Conservation (phyloP, 129 eudicot genomes). For the Solidago caesia region DNA sequence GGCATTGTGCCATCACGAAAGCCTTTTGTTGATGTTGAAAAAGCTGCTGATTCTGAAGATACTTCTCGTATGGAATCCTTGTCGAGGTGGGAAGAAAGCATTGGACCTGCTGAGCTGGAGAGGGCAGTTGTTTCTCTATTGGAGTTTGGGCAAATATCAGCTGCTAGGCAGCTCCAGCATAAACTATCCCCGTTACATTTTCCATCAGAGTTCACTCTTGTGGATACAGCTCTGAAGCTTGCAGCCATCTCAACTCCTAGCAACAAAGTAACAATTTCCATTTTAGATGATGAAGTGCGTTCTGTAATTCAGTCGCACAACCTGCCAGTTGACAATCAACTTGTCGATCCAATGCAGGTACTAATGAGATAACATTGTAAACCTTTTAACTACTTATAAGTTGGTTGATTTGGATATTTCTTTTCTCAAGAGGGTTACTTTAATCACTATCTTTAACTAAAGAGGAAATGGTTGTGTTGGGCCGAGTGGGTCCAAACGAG, state of each 20-base stretch:
- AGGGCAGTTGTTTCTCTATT: conserved; percentile 90
- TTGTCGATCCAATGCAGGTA: conserved; percentile 81
- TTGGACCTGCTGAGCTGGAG: conserved; percentile 90
- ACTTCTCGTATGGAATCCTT: conserved; percentile 52
- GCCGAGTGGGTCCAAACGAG: no score
- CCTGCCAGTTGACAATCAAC: conserved; percentile 39
- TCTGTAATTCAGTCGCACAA: conserved; percentile 61
- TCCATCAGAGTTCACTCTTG: conserved; percentile 68
- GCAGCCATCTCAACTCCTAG: conserved; percentile 79
- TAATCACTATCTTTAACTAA: no score
- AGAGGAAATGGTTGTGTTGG: no score
- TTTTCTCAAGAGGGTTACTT: no score
- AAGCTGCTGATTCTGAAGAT: conserved; percentile 56
- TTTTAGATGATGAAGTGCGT: conserved; percentile 67
- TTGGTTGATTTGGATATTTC: no score
- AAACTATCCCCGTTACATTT: conserved; percentile 70
- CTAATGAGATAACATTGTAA: conserved; percentile 10
- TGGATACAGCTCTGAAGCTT: conserved; percentile 80
- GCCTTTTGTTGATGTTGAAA: conserved; percentile 56
- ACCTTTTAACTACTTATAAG: neutral
- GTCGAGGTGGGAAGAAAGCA: conserved; percentile 96
- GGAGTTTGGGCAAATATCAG: conserved; percentile 92
- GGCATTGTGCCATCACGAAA: conserved; percentile 51
- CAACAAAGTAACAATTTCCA: conserved; percentile 41
- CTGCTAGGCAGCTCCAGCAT: conserved; percentile 92